Base-by-base conservation (phyloP, 192 early-diverging fungal genomes). In the Funneliformis geosporum region DNA sequence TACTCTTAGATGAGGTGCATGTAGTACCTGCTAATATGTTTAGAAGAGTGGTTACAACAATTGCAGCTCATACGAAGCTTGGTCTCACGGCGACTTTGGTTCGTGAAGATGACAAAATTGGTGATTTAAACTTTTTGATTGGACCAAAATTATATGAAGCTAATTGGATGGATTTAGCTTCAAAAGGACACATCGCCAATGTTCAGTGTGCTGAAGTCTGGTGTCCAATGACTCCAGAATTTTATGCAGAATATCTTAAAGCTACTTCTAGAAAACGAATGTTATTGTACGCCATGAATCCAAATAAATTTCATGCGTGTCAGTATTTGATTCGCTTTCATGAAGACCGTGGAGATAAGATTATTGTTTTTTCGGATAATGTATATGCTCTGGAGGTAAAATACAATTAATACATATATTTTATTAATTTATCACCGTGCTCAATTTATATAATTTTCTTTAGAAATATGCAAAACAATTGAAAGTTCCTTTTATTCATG, bases 91-190 rank as follows among this genome's bases (percentile, higher is more conserved):
- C 98, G 6, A 99, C 98, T 7, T 87, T 99, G 38, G 98, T 99
- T 39, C 90, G 97, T 79, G 98, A 99, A 83, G 98, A 99, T 84
- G 94, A 99, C 79, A 98, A 98, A 85, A 99, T 99, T 83, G 91
- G 92, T 77, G 95, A 96, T 80, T 85, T 99, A 65, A 99, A 99
- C 84, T 99, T 96, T 81, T 87, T 99, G 79, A 98, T 99, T 80
- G 98, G 97, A 21, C 98, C 98, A 21, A 99, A 99, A 85, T 87
- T 99, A 64, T 99, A 96, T 86, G 98, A 99, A 83, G 98, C 98
- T 18, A 99, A 99, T 82, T 99, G 98, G 98, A 94, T 98, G 95
- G 98, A 99, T 81, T 82, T 99, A 73, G 95, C 97, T n/a, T 92
- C 89, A 40, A 91, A 93, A 82, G 98, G 98, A 39, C 95, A 96